Evolutionary conservation across 1,284 basidiomycete species (phyloP), one percentile per base, ranked within the genome.

Genomic region (Cryptococcus hybrid): DNA sequence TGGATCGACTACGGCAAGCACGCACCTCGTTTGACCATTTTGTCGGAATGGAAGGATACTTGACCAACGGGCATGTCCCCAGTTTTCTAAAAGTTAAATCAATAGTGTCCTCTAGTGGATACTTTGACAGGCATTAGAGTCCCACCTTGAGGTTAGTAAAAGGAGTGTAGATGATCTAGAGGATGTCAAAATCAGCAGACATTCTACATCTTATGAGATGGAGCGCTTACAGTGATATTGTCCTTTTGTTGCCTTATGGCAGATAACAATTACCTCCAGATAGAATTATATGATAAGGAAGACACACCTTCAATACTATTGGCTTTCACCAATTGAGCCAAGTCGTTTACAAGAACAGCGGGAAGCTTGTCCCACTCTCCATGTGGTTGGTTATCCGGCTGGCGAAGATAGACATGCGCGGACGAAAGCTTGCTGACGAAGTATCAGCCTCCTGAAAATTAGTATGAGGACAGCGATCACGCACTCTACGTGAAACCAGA

Each of bases 31-130:
- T 90, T 91, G 51, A 92, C 89, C 76, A 84, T 83, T 68, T 92
- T 90, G 73, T 97, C 92, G 56, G 82, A 89, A 68, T 95, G 89
- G 75, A 99, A 99, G 0, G 91, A 88, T 0, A 99, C 96, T 68
- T 94, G 88, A 0, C 96, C 95, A 2, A 94, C 87, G 0, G 91
- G 92, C 92, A 95, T 95, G 71, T 95, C 92, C 0, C 93, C 93
- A 7, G 89, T 88, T 90, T 97, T 97, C 89, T 92, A 59, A 4
- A 35, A 8, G 7, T 7, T 7, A n/a, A 7, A 36, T 56, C 46
- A 56, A 47, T 30, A 8, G 2, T 30, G 18, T 34, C 15, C 2
- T 36, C 40, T 42, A 12, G 11, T 15, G 5, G 40, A 47, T 11
- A 47, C 47, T 12, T 13, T 50, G 18, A 36, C 52, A 6, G 11